phyloP scores from a whole-genome alignment of 2,329 filamentous ascomycete species.

The Sporothrix schenckii region DNA sequence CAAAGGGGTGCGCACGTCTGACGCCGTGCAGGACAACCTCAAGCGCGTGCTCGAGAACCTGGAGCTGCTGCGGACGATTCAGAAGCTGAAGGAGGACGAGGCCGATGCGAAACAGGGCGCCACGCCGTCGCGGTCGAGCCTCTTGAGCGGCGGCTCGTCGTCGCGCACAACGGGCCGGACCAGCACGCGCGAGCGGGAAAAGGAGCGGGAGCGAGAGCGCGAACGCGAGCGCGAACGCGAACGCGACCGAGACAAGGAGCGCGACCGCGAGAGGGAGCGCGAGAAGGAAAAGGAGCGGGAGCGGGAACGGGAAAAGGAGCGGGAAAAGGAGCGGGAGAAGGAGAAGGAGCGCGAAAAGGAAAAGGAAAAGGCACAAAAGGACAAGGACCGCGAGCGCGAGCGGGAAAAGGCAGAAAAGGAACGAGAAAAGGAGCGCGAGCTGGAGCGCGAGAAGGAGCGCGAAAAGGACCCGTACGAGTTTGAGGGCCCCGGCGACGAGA shows the following conservation, averaged over 20 bases:
- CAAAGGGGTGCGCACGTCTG: conserved; percentile 41
- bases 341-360: conserved; percentile 40
- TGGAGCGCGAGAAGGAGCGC: conserved; percentile 42
- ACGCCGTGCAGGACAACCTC: conserved; percentile 44
- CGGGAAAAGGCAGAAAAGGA: conserved; percentile 38
- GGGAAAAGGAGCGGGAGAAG: conserved; percentile 38
- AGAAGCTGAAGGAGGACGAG: conserved; percentile 48
- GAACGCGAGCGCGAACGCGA: conserved; percentile 20
- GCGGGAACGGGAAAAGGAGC: conserved; percentile 36
- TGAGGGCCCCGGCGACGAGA: conserved; percentile 49
- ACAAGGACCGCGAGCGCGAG: conserved; percentile 29
- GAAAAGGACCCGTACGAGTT: conserved; percentile 47
- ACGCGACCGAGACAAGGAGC: conserved; percentile 8
- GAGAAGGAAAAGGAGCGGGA: conserved; percentile 29
- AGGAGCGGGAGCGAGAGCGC: conserved; percentile 19
- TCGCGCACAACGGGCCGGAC: conserved; percentile 36
- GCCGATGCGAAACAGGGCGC: conserved; percentile 40
- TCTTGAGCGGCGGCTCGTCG: conserved; percentile 35
- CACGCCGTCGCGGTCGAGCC: conserved; percentile 37
- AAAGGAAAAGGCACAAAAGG: conserved; percentile 30
- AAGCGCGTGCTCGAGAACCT: conserved; percentile 46
- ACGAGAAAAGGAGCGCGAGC: conserved; percentile 39
- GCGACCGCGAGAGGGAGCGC: conserved; percentile 27
- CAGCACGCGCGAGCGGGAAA: conserved; percentile 37
- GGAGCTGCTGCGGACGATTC: conserved; percentile 47